Conservation (phyloP, 176 grass and related monocot genomes). For the Poa pratensis region DNA sequence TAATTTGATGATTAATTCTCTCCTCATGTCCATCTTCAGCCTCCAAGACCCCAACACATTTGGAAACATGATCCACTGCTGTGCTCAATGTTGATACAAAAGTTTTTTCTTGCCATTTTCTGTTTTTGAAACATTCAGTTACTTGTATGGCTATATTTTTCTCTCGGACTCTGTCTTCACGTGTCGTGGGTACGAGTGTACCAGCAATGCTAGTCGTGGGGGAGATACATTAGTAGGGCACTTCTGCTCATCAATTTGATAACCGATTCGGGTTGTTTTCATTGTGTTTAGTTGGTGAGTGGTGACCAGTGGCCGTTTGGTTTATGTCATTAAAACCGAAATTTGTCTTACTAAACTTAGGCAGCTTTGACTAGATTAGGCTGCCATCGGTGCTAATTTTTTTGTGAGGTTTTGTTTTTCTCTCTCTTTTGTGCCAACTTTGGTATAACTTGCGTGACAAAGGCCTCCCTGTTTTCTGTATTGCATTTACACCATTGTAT, state of each 20-base stretch:
- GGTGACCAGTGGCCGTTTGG: background rate
- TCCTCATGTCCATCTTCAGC: background rate
- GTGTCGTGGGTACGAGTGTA: background rate
- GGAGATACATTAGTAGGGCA: background rate
- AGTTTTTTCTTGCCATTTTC: background rate
- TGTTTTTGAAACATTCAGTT: constrained; percentile 1
- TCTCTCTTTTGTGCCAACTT: background rate
- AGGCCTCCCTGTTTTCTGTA: background rate
- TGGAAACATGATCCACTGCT: background rate
- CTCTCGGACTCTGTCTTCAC: background rate
- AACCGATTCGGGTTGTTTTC: background rate
- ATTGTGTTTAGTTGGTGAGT: constrained; percentile 7
- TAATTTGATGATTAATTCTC: background rate
- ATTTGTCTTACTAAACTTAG: background rate
- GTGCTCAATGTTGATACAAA: background rate
- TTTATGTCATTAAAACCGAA: constrained; percentile 1
- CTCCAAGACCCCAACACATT: background rate
- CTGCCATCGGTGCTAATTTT: background rate
- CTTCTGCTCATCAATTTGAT: background rate
- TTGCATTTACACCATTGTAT: background rate
- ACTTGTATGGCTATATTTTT: constrained; percentile 9
- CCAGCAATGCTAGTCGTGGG: background rate
- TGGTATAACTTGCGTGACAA: background rate
- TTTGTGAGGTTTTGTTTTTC: background rate
- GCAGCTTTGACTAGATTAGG: constrained; percentile 4